Evolutionary conservation across 1,284 basidiomycete genomes (phyloP), one percentile per base, ranked within the genome.

Genomic region (Apiotrichum gamsii): DNA sequence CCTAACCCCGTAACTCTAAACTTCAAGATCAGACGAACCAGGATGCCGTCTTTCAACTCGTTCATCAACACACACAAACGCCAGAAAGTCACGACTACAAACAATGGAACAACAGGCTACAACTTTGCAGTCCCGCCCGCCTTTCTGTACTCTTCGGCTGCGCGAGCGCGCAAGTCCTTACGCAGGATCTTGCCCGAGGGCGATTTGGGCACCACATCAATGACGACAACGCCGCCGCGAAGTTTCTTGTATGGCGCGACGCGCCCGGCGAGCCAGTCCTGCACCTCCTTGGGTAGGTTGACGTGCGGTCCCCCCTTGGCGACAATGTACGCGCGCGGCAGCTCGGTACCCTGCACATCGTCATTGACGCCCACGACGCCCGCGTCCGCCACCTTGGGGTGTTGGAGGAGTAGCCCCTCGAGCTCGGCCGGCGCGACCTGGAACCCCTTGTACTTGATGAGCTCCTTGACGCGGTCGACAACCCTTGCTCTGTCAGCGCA

Each of bases 341-440:
- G 75, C 63, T 90, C 87, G 3, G 86, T 87, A 2, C 80, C 83
- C 58, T 85, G 77, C 41, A 75, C 75, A 2, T 72, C 70, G 49
- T 76, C 78, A 3, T 82, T 73, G 0, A 88, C 72, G 3, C 85
- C 84, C 47, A 87, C 80, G 5, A 87, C 85, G 10, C 80, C 85
- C 0, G 76, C 75, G 57, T 88, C 85, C 5, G 78, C 79, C 20
- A 87, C 75, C 3, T 83, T 78, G 0, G 83, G 80, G 58, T 90
- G 84, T 4, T 78, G 78, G 14, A 90, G 70, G 1, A 90, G 77
- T 0, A 88, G 67, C 31, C 78, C 77, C 63, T 90, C 87, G 2
- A 90, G 76, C 58, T 90, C 87, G 0, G 88, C 87, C 1, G 87
- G 87, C 0, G 88, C 80, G 14, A 90, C 54, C 76, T 72, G 70